phyloP scores from a whole-genome alignment of 2,329 filamentous ascomycete genomes.

The Pseudogymnoascus verrucosus region DNA sequence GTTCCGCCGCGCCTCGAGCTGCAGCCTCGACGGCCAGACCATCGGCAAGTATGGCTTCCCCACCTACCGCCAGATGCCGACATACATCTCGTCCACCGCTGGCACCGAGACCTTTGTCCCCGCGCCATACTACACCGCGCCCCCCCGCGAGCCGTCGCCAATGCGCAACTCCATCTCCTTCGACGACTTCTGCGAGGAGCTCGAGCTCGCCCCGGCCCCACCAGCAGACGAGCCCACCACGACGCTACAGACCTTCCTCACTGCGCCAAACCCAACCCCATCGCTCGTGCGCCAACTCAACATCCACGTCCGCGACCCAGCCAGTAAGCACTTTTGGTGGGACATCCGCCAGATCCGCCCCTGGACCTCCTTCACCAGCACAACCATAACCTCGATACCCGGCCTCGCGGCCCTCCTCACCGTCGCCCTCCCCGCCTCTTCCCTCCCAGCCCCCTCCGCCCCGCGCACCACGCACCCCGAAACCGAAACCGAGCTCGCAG shows the following conservation, averaged over 20 bases:
- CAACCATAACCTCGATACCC: constrained; percentile 63
- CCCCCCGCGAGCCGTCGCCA: constrained; percentile 38
- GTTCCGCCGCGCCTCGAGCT: constrained; percentile 54
- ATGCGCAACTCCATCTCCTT: constrained; percentile 26
- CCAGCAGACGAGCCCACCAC: constrained; percentile 41
- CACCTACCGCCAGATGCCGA: constrained; percentile 71
- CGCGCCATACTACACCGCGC: constrained; percentile 24
- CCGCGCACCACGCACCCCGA: constrained; percentile 55
- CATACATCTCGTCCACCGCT: constrained; percentile 34
- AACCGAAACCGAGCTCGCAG: constrained; percentile 67
- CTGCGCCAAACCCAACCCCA: constrained; percentile 70
- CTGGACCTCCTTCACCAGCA: constrained; percentile 73
- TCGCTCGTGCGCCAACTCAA: constrained; percentile 74
- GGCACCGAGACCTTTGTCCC: constrained; percentile 40
- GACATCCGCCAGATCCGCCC: constrained; percentile 79
- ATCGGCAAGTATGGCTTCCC: constrained; percentile 70
- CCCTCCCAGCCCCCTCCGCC: constrained; percentile 50
- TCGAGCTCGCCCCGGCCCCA: constrained; percentile 24
- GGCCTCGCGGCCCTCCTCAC: constrained; percentile 65
- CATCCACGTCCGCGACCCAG: constrained; percentile 56
- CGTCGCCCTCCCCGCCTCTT: constrained; percentile 53
- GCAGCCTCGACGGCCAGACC: constrained; percentile 57
- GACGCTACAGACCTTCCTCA: constrained; percentile 71
- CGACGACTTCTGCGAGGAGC: constrained; percentile 25
- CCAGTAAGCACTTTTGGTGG: constrained; percentile 88